Conservation (phyloP, 2,329 filamentous ascomycete genomes). For the Ambrosiella beaveri region DNA sequence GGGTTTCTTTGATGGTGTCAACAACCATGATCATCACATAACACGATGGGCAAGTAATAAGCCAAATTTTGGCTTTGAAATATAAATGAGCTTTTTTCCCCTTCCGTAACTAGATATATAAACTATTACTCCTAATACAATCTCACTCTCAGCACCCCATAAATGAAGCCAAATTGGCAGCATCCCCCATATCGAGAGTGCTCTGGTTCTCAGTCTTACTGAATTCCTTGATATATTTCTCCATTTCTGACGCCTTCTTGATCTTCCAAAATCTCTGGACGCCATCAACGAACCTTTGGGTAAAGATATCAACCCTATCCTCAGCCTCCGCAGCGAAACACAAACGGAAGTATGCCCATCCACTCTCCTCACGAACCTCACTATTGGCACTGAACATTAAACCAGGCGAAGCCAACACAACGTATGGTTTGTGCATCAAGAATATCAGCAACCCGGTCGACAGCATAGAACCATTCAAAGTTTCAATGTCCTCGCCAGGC, state of each 20-base stretch:
- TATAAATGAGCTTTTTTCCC: background rate
- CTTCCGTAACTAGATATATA: background rate
- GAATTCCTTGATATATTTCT: slow-evolving; percentile 35
- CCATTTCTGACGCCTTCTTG: slow-evolving; percentile 46
- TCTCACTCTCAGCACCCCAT: slow-evolving; percentile 17
- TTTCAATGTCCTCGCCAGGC: slow-evolving; percentile 18
- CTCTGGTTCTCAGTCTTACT: slow-evolving; percentile 11
- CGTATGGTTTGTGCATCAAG: slow-evolving; percentile 49
- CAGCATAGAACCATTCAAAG: slow-evolving; percentile 39
- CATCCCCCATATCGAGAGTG: slow-evolving; percentile 12
- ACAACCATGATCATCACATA: background rate
- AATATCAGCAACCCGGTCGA: slow-evolving; percentile 52
- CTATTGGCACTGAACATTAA: slow-evolving; percentile 53
- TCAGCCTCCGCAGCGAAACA: slow-evolving; percentile 77
- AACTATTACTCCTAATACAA: background rate
- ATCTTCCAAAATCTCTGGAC: slow-evolving; percentile 63
- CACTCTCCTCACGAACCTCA: slow-evolving; percentile 37
- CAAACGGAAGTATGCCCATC: slow-evolving; percentile 57
- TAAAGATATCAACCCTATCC: slow-evolving; percentile 45
- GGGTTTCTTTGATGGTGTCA: background rate
- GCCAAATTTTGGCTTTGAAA: background rate
- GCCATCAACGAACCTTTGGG: slow-evolving; percentile 48
- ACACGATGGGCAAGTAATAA: background rate
- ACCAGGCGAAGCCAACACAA: slow-evolving; percentile 56
- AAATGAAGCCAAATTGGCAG: slow-evolving; percentile 19